These are phyloP conservation scores for Auricularia auricula-judae DNA, from an alignment of 768 basidiomycete species.

Conservation along the genomic window DNA sequence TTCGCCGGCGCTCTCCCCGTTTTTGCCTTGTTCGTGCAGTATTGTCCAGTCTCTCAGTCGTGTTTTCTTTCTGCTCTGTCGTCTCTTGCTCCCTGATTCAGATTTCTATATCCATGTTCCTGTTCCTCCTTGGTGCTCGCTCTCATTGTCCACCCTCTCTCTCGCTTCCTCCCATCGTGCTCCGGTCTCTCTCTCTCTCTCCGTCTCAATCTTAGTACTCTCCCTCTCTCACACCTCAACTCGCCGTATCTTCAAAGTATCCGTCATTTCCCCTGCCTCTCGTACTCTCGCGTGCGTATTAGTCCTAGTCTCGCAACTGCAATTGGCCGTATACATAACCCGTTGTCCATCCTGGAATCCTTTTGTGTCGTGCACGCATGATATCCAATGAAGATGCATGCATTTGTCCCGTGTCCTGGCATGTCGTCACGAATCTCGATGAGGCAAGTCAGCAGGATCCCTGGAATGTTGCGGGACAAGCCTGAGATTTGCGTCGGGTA, in stretches of 20 bases:
- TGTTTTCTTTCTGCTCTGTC: neutral
- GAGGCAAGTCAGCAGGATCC: too few relatives aligned
- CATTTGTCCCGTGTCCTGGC: too few relatives aligned
- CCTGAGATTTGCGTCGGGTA: too few relatives aligned
- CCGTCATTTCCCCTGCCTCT: neutral
- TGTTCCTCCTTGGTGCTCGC: neutral
- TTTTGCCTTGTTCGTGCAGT: neutral
- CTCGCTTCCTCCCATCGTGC: neutral
- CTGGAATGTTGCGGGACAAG: too few relatives aligned
- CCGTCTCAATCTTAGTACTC: neutral
- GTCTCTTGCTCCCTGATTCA: constrained; percentile 3
- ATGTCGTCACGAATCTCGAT: too few relatives aligned
- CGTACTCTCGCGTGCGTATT: constrained; percentile 1
- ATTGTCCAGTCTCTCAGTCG: neutral
- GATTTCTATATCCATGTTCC: neutral
- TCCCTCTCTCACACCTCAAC: neutral
- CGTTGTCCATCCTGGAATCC: neutral
- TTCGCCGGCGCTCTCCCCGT: neutral
- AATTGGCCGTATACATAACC: neutral
- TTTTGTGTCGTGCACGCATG: neutral
- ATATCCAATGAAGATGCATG: too few relatives aligned
- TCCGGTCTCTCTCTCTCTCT: neutral
- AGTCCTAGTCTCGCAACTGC: constrained; percentile 21
- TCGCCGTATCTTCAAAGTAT: neutral
- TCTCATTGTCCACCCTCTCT: neutral